Evolutionary conservation across 2,329 filamentous ascomycete genomes (phyloP), one percentile per base, ranked within the genome.

Genomic region (Phialocephala sp.): DNA sequence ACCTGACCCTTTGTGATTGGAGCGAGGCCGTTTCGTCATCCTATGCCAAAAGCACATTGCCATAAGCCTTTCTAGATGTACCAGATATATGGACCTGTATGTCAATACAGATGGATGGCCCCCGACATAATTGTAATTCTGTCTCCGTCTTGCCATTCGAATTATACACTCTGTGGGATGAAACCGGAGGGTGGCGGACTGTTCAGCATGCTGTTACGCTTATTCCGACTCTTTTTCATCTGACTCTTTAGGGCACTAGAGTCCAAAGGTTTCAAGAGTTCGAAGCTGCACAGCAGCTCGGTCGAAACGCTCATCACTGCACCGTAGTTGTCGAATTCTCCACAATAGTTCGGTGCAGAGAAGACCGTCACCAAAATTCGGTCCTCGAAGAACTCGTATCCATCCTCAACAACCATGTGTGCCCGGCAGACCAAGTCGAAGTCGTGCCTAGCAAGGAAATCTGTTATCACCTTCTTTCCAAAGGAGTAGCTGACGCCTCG

Each of bases 331-430:
- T 99, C 95, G 72, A 99, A 99, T 79, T 99, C 95, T 71, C 95
- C 95, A 74, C 95, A 99, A 76, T 99, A 98, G 92, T 99, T 99
- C 32, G 95, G 95, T 59, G 95, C 95, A 69, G 93, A 97, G 78
- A 99, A 99, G 1, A 99, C 94, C 1, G 95, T 99, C 55, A 99
- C 95, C 66, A 99, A 80, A 55, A 97, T 91, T 65, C 95, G 87
- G 77, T 99, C 95, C 68, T 92, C 97, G 79, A 98, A 99, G 79
- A 99, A 99, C 76, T 99, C 95, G 79, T 99, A 99, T 12, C 95
- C 95, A 77, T 99, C 95, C 79, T 99, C 95, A 24, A 99, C 95
- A 60, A 99, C 95, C 95, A 98, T 98, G 80, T 99, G 95, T 58
- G 95, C 95, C 71, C 95, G 90, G 77, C 95, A 99, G 60, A 99